A percentile compares a stretch with the other conserved stretches of the same genome.
Evolutionary conservation across 2,329 filamentous ascomycete genomes (phyloP).

Genomic region (Orbilia javanica): DNA sequence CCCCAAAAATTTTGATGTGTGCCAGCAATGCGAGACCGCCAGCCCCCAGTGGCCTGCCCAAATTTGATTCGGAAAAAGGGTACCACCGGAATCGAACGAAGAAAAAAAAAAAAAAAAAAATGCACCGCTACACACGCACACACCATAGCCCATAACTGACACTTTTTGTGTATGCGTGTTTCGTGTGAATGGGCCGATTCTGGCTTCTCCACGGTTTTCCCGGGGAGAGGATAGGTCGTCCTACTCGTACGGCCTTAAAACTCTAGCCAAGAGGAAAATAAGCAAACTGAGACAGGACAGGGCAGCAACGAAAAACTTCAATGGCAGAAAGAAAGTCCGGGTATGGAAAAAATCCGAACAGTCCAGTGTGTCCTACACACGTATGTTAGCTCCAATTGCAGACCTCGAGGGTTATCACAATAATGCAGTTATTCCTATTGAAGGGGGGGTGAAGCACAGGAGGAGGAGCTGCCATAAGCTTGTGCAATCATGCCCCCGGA

Average conservation of each 20-base stretch:
- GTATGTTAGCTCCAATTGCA: conserved; percentile 20
- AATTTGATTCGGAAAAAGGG: conserved; percentile 51
- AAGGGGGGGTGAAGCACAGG: conserved; percentile 1
- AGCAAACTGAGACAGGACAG: conserved; percentile 57
- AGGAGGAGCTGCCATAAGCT: conserved; percentile 16
- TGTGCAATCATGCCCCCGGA: conserved; percentile 1
- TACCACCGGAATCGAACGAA: no score
- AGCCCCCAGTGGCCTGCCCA: conserved; percentile 50
- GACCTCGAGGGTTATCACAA: neutral
- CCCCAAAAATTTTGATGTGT: conserved; percentile 26
- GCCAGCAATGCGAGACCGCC: conserved; percentile 40
- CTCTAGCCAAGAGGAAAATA: conserved; percentile 22
- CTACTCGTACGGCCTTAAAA: conserved; percentile 39
- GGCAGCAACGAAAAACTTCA: conserved; percentile 17
- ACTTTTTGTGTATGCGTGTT: conserved; percentile 36
- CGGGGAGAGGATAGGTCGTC: conserved; percentile 16
- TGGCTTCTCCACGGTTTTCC: conserved; percentile 32
- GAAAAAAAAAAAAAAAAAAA: neutral
- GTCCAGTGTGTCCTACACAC: conserved; percentile 38
- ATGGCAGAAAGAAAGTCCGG: conserved; percentile 2
- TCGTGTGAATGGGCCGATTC: conserved; percentile 57
- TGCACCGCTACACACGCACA: conserved; percentile 10
- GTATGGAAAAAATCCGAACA: conserved; percentile 23
- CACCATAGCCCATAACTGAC: no score
- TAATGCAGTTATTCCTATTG: conserved; percentile 22